Conservation (phyloP, 768 basidiomycete genomes). For the Dentipellis fragilis region DNA sequence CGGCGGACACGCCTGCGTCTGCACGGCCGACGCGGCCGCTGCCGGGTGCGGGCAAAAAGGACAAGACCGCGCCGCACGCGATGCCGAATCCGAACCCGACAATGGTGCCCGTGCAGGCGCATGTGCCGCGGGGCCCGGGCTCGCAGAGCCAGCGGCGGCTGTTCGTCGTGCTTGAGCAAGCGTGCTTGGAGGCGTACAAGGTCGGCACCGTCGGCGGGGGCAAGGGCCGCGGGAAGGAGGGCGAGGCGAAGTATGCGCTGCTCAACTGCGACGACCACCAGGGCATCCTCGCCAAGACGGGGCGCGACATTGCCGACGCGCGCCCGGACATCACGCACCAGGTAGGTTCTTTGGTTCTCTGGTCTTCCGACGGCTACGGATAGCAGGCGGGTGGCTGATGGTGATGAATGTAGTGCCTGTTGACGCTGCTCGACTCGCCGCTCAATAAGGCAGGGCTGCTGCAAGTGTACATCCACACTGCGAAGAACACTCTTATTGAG, state of each 20-base stretch:
- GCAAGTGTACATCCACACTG: constrained; percentile 97
- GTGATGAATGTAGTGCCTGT: constrained; percentile 58
- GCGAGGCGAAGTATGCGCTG: constrained; percentile 90
- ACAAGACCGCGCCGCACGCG: background rate
- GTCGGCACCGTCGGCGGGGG: constrained; percentile 51
- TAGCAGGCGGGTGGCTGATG: background rate
- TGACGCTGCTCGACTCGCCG: constrained; percentile 94
- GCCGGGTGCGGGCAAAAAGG: background rate
- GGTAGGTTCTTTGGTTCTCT: constrained; percentile 42
- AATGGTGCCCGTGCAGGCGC: constrained; percentile 77
- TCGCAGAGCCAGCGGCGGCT: constrained; percentile 50
- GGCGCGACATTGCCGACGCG: constrained; percentile 98
- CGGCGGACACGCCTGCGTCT: background rate
- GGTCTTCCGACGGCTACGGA: no score
- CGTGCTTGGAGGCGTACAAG: constrained; percentile 92
- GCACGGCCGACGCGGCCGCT: background rate
- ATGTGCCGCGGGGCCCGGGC: constrained; percentile 51
- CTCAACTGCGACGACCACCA: constrained; percentile 99
- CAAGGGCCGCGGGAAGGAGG: constrained; percentile 44
- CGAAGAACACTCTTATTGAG: constrained; percentile 92
- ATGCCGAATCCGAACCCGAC: constrained; percentile 47
- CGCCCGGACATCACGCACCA: constrained; percentile 98
- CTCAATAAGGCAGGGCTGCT: constrained; percentile 94
- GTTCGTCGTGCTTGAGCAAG: constrained; percentile 87
- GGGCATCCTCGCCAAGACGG: constrained; percentile 94